Percentiles rank a stretch among this genome's conserved stretches.
These are phyloP conservation scores for Elsinoe ampelina DNA, from an alignment of 2,329 filamentous ascomycete genomes.

Conservation along the genomic window DNA sequence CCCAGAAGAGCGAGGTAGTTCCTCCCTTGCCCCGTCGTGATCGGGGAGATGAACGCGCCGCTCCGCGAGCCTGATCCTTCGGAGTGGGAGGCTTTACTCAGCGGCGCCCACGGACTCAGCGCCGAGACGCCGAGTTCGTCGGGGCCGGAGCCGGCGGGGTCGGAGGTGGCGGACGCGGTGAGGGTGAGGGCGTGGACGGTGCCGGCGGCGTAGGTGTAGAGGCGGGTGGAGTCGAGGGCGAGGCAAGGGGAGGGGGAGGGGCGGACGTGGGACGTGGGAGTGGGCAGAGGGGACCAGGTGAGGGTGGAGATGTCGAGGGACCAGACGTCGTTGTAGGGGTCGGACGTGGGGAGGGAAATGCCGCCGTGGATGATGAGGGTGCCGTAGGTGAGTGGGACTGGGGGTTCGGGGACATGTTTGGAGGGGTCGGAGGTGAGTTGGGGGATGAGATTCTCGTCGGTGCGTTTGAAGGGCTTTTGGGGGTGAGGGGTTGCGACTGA, in stretches of 20 bases:
- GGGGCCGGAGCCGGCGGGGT: neutral
- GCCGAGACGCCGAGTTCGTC: conserved; percentile 18
- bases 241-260: conserved; percentile 31
- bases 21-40: conserved; percentile 36
- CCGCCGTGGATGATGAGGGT: conserved; percentile 46
- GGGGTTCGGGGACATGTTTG: conserved; percentile 33
- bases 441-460: conserved; percentile 23
- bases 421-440: conserved; percentile 35
- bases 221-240: conserved; percentile 35
- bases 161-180: conserved; percentile 13
- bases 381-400: conserved; percentile 34
- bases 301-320: conserved; percentile 41
- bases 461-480: conserved; percentile 24
- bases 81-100: conserved; percentile 32
- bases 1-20: conserved; percentile 43
- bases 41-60: conserved; percentile 31
- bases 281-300: conserved; percentile 44
- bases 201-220: conserved; percentile 25
- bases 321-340: conserved; percentile 38
- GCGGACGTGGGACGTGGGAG: conserved; percentile 28
- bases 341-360: conserved; percentile 16
- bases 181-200: conserved; percentile 19
- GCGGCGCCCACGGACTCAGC: conserved; percentile 32
- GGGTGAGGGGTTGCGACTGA: conserved; percentile 33
- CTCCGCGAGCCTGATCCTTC: conserved; percentile 33